Evolutionary conservation across 2,329 filamentous ascomycete genomes (phyloP), one percentile per base, ranked within the genome.

Genomic region (Curvularia eragrostidis): DNA sequence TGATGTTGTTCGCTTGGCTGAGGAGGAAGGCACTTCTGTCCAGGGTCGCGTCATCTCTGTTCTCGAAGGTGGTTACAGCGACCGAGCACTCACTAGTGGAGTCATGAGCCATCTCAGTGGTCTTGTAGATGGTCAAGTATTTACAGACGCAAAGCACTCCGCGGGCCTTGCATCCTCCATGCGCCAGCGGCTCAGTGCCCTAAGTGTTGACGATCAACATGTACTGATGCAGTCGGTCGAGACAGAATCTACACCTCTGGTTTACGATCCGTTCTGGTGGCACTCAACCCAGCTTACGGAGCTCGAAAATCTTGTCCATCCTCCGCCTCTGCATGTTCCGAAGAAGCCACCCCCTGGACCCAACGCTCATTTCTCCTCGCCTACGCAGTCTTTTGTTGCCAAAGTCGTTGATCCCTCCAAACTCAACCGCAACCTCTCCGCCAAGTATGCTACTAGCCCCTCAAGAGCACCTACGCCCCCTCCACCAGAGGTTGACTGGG

Each of bases 1-100:
- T 43, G 95, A 99, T 71, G 86, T 97, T 3, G 89, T 96, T 13
- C 87, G 85, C 47, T 81, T 99, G 58, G 90, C 96, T 0, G 85
- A 91, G 39, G 93, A 97, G 73, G 88, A 91, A 67, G 90, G 85
- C 1, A 85, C 91, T 1, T 84, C 85, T 26, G 91, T 91, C 1
- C 89, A 96, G 24, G 94, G 94, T 2, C 85, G 95, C 43, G 84
- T 98, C 21, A 89, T 99, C 71, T 98, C 94, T 74, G 93, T 98
- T 2, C 83, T 99, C 21, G 95, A 99, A 77, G 95, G 95, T 30
- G 95, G 95, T 0, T 99, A 99, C 73, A 97, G 93, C 73, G 91
- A 99, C 77, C 87, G 93, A 57, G 95, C 95, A 8, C 80, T 99
- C 48, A 89, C 86, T 51, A 97, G 92, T 32, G 95, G 95, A 43